phyloP scores from a whole-genome alignment of 139 green algal species.

The Picochlorum sp. region DNA sequence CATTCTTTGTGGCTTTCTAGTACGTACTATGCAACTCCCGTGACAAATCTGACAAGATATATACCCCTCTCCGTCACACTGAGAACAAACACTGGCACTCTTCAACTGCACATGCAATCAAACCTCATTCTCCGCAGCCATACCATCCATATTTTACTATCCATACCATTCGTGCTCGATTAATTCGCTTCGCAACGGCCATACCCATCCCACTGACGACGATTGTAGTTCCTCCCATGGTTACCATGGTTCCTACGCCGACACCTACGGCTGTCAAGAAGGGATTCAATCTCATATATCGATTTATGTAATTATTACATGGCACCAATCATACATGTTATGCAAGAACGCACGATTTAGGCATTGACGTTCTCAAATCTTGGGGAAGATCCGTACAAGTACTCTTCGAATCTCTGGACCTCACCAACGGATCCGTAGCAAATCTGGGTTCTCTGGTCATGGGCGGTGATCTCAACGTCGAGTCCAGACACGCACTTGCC shows the following conservation, averaged over 20 bases:
- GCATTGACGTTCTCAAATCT: conserved; percentile 39
- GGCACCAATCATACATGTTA: conserved; percentile 7
- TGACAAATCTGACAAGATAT: conserved; percentile 21
- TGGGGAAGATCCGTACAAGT: conserved; percentile 64
- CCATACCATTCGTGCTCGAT: background rate
- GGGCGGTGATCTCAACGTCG: conserved; percentile 64
- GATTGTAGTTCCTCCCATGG: conserved; percentile 14
- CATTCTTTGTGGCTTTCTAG: conserved; percentile 9
- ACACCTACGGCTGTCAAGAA: conserved; percentile 18
- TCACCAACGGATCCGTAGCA: conserved; percentile 80
- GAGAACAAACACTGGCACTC: conserved; percentile 9
- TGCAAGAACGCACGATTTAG: background rate
- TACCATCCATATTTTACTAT: background rate
- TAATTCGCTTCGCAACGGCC: conserved; percentile 12
- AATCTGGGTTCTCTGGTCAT: conserved; percentile 85
- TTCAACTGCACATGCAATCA: conserved; percentile 11
- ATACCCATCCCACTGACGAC: conserved; percentile 9
- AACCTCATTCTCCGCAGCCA: background rate
- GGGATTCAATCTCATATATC: conserved; percentile 3
- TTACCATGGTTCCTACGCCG: conserved; percentile 10
- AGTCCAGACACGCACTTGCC: conserved; percentile 65
- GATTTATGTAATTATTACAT: conserved; percentile 10
- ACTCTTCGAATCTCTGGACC: conserved; percentile 82
- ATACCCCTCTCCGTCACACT: conserved; percentile 14
- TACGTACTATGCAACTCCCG: conserved; percentile 14